These are phyloP conservation scores for Aristolochia californica DNA, from an alignment of 164 flowering plant genomes.

Conservation along the genomic window DNA sequence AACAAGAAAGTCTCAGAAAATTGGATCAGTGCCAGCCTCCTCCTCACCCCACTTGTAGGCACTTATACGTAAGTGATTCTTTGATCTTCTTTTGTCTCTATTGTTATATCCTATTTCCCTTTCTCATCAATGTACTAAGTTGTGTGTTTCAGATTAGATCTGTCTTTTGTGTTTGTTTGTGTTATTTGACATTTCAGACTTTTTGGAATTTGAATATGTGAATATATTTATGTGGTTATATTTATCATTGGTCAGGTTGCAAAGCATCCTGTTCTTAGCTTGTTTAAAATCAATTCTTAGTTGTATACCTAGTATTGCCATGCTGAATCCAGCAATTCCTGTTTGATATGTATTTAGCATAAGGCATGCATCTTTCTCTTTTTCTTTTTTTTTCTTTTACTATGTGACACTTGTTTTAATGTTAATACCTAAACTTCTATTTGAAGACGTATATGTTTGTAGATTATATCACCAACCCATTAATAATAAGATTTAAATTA, in stretches of 20 bases:
- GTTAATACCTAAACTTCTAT: neutral
- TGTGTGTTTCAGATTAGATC: neutral
- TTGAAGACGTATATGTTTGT: neutral
- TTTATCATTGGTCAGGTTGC: neutral
- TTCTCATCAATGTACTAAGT: neutral
- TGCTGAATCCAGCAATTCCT: too few relatives aligned
- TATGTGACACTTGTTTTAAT: neutral
- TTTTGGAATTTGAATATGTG: neutral
- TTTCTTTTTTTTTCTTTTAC: neutral
- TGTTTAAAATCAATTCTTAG: neutral
- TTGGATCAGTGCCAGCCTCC: constrained; percentile 59
- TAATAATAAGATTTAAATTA: neutral
- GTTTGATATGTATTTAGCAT: too few relatives aligned
- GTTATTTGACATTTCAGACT: neutral
- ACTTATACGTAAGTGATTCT: constrained; percentile 28
- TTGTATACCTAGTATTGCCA: neutral
- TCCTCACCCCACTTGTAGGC: constrained; percentile 51
- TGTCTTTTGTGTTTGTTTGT: neutral
- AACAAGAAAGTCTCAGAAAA: constrained; percentile 63
- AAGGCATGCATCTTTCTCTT: neutral
- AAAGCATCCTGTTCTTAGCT: neutral
- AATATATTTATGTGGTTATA: too few relatives aligned
- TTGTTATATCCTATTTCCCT: neutral
- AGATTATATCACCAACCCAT: neutral
- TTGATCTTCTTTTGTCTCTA: neutral